Evolutionary conservation across 495 filamentous ascomycete genomes (phyloP), one percentile per base, ranked within the genome.

Genomic region (Neurospora terricola): DNA sequence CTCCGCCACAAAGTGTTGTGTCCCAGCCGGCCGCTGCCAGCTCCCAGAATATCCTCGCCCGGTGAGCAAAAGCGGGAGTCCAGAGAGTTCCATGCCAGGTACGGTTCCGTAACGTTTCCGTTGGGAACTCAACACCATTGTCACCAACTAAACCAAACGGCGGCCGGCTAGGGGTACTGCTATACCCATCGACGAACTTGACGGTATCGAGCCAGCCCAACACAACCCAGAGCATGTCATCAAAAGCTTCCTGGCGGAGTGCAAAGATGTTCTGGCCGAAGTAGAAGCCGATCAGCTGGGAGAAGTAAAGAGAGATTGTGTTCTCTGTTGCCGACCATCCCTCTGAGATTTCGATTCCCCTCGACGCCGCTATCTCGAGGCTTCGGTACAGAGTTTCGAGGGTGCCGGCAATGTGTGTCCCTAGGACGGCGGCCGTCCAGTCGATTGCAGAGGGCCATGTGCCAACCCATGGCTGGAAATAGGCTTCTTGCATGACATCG

Each of bases 161-260:
- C 30, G 36, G 37, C 42, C 38, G 73, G n/a, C 71, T 70, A 27
- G 66, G 81, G 82, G 72, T 83, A 82, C 76, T 71, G 71, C 74
- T 81, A 76, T 94, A 91, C 42, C 86, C 76, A 40, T 90, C 80
- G 66, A 94, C 88, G 78, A 96, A 93, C 76, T 93, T 90, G 76
- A 93, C 89, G 69, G 87, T 88, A 78, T 96, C 92, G 73, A 98
- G 85, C 95, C 95, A 98, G 71, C 91, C 92, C 62, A 98, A 84
- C 2, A 97, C 95, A 12, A 98, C 94, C 96, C 96, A 99, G 27
- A 97, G 87, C 86, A 98, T 98, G 79, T 99, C 96, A 80, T 99
- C 96, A 78, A 91, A 97, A 1, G 95, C 96, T 72, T 98, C 88
- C 42, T 87, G 88, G 23, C 93, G 87, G 38, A 98, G 83, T 23